Conservation (phyloP, 768 basidiomycete species). For the Mycena leptocephala region DNA sequence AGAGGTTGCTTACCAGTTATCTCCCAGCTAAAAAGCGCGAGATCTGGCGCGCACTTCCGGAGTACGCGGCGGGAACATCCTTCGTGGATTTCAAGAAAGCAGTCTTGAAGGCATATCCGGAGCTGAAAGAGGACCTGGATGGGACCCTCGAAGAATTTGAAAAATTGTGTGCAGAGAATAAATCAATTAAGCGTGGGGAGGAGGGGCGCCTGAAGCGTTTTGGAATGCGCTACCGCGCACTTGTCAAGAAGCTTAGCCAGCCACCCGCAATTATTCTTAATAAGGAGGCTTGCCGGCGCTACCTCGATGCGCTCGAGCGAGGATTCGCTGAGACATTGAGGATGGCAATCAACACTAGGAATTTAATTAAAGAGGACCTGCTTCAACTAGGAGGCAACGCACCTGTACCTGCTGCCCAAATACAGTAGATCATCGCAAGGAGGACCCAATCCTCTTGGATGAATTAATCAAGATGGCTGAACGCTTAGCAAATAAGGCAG, state of each 20-base stretch:
- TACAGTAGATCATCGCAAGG: background rate
- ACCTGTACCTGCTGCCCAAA: background rate
- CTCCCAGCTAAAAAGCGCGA: slow-evolving; percentile 8
- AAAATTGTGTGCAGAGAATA: background rate
- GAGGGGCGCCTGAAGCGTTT: slow-evolving; percentile 11
- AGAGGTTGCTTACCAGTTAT: slow-evolving; percentile 13
- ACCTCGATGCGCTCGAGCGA: slow-evolving; percentile 21
- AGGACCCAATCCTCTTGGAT: slow-evolving; percentile 15
- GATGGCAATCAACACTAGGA: slow-evolving; percentile 14
- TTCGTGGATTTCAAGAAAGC: slow-evolving; percentile 14
- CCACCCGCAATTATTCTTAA: slow-evolving; percentile 20
- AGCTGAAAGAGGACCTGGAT: slow-evolving; percentile 3
- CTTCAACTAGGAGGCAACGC: background rate
- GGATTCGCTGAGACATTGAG: slow-evolving; percentile 15
- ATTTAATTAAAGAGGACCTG: slow-evolving; percentile 12
- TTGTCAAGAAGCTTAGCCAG: slow-evolving; percentile 5
- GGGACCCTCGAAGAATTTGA: slow-evolving; percentile 16
- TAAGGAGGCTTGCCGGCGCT: slow-evolving; percentile 13
- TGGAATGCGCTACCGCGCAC: slow-evolving; percentile 5
- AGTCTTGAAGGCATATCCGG: slow-evolving; percentile 9
- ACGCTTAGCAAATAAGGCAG: background rate
- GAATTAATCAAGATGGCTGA: slow-evolving; percentile 21
- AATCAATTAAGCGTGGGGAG: background rate
- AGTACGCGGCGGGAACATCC: background rate
- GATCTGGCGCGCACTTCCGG: background rate